Evolutionary conservation across 371 early-diverging fungal species (phyloP).

Genomic region (Mortierella sp.): DNA sequence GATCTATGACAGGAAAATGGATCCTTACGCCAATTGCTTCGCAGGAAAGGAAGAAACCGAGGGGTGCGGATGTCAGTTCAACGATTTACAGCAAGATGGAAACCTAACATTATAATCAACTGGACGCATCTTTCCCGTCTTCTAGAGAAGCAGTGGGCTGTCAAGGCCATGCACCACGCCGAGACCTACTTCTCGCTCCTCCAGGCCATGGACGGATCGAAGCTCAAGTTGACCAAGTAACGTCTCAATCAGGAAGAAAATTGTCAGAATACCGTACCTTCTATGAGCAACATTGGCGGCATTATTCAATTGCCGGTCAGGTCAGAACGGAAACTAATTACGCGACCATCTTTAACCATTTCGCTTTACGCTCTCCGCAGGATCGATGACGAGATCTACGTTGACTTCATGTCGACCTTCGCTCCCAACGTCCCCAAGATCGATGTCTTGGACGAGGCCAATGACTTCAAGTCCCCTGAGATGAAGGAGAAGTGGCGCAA

Average conservation of each 20-base stretch:
- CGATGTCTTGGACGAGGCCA: slow-evolving; percentile 74
- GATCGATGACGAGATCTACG: slow-evolving; percentile 88
- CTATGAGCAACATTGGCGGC: neutral
- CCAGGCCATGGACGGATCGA: slow-evolving; percentile 71
- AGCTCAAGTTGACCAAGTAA: slow-evolving; percentile 86
- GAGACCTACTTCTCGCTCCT: slow-evolving; percentile 92
- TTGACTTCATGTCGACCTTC: slow-evolving; percentile 79
- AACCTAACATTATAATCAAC: neutral
- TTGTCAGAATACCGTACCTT: neutral
- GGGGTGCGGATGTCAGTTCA: neutral
- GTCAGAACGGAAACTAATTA: neutral
- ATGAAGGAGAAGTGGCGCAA: slow-evolving; percentile 92
- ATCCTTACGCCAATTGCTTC: neutral
- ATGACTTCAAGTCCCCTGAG: slow-evolving; percentile 83
- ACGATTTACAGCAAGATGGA: neutral
- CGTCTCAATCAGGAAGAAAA: neutral
- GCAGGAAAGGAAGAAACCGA: neutral
- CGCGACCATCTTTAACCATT: neutral
- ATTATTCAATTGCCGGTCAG: neutral
- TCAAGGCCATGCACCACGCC: slow-evolving; percentile 95
- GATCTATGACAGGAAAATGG: neutral
- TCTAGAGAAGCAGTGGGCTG: slow-evolving; percentile 93
- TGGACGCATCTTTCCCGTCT: neutral
- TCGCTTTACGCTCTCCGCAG: slow-evolving; percentile 38
- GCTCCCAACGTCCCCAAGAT: slow-evolving; percentile 70